These are phyloP conservation scores for Aegilops sharonensis DNA, from an alignment of 176 grass and related monocot genomes.

Conservation along the genomic window DNA sequence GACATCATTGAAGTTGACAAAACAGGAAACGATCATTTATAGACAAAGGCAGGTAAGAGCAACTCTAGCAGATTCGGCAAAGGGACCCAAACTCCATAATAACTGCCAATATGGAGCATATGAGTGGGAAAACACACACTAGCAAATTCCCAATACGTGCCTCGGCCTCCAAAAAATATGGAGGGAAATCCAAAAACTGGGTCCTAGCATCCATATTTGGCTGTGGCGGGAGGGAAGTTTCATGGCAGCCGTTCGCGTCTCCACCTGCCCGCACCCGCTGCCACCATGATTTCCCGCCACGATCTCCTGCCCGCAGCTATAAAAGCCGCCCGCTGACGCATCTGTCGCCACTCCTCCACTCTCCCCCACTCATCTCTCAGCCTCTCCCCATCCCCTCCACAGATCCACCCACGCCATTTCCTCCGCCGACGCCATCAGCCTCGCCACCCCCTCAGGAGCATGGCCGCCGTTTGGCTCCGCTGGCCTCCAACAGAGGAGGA, in stretches of 20 bases:
- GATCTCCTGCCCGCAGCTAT: not conserved
- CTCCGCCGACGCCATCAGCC: not conserved
- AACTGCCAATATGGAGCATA: not conserved
- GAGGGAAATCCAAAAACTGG: not conserved
- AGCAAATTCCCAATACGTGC: not conserved
- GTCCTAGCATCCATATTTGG: not conserved
- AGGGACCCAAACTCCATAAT: not conserved
- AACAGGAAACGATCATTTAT: slow-evolving; percentile 15
- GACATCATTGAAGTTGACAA: slow-evolving; percentile 14
- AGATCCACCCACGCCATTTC: not conserved
- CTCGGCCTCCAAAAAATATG: not conserved
- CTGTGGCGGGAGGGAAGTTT: not conserved
- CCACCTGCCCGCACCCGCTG: not conserved
- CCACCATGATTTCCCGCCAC: not conserved
- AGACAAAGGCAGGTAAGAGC: not conserved
- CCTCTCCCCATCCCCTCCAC: too few relatives aligned
- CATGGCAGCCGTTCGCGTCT: not conserved
- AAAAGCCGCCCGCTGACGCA: not conserved
- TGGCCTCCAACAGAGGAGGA: not conserved
- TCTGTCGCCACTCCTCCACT: not conserved
- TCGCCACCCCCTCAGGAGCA: not conserved
- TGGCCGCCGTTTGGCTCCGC: not conserved
- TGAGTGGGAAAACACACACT: not conserved
- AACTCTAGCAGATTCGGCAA: not conserved
- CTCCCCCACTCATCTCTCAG: too few relatives aligned